A percentile compares a stretch with the other conserved stretches of the same genome.
Conservation (phyloP, 2,329 filamentous ascomycete genomes). For the Emericellopsis cladophorae region DNA sequence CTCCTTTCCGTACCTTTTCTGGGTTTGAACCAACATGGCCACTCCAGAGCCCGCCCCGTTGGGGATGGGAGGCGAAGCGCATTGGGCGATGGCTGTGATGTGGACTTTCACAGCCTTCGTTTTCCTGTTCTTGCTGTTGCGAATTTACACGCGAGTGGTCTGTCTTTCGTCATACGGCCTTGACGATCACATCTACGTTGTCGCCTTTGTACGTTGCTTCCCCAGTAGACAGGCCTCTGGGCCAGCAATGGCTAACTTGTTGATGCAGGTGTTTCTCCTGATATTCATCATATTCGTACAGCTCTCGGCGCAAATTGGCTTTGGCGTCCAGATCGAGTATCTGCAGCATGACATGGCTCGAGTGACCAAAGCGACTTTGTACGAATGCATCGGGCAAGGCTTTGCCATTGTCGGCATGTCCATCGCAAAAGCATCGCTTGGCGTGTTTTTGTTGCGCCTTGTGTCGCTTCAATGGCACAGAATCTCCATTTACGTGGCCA, state of each 20-base stretch:
- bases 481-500: conserved; percentile 13
- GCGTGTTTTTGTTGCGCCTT: conserved; percentile 19
- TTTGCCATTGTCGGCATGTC: conserved; percentile 21
- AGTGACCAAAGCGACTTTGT: neutral
- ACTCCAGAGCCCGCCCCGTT: neutral
- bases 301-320: conserved; percentile 15
- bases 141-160: conserved; percentile 22
- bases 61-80: neutral
- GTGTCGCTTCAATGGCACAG: conserved; percentile 15
- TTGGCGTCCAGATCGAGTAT: conserved; percentile 12
- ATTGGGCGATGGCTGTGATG: conserved; percentile 7
- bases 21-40: too few relatives aligned
- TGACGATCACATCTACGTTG: conserved; percentile 16
- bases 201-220: conserved; percentile 10
- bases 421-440: conserved; percentile 19
- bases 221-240: neutral
- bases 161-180: conserved; percentile 12
- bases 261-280: conserved; percentile 5
- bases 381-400: conserved; percentile 14
- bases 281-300: conserved; percentile 11
- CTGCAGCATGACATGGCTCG: neutral
- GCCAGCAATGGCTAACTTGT: neutral
- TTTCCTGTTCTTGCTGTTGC: conserved; percentile 18
- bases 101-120: conserved; percentile 11
- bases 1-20: too few relatives aligned